Base-by-base conservation (phyloP, 192 early-diverging fungal genomes). In the Coemansia guatemalensis region DNA sequence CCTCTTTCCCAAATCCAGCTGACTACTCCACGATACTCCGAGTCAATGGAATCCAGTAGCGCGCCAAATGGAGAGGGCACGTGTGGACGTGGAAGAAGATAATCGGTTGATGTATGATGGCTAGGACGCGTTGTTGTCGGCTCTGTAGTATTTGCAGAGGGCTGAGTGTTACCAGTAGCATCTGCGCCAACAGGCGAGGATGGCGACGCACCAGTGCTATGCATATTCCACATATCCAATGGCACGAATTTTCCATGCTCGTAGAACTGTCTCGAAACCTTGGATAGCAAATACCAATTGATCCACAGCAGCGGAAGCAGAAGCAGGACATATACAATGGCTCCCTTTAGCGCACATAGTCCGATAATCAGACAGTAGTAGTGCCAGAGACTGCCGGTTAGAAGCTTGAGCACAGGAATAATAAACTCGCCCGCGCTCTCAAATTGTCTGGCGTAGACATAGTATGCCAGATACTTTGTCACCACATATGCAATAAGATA, bases 391-490 rank as follows among this genome's bases (percentile, higher is more conserved):
- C 71, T 74, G 53, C 77, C 77, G 0, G 65, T 60, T 8, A 80
- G 72, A 44, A 70, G 48, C 44, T 80, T 80, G 29, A 80, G 77
- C 18, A 80, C 65, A 0, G 77, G 77, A 22, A 80, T 54, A 32
- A 80, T 80, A 33, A 80, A 74, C 49, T 80, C 69, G 44, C 90
- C 90, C 30, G 84, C 80, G 3, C 87, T 85, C 69, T 90, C 88
- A 35, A 88, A 88, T 30, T 87, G 87, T 54, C 89, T 82, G 53
- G 88, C 86, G 57, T 90, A 89, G 6, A 92, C 88, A 69, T 90
- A 91, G 54, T 90, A 83, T 5, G 89, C 69, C 61, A 89, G 83
- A 70, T 93, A 93, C 73, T 91, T 91, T 65, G 80, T 85, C 14
- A 88, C 85, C 23, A 92, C 60, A 24, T 86, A 89, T 3, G 84